phyloP scores from a whole-genome alignment of 257 asterid species.

The Echium plantagineum region DNA sequence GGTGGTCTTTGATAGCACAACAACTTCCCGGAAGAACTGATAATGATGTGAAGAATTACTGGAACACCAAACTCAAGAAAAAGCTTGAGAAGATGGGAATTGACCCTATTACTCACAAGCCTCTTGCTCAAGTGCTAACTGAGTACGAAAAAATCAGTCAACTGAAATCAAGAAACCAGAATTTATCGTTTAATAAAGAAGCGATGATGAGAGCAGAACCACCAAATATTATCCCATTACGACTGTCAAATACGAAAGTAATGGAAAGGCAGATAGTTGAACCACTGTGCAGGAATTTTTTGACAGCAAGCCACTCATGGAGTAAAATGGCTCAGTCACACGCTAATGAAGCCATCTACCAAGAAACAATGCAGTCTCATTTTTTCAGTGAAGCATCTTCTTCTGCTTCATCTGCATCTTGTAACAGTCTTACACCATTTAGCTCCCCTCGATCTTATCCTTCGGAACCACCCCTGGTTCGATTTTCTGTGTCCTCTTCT shows the following conservation, averaged over 20 bases:
- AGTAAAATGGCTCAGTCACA: constrained; percentile 8
- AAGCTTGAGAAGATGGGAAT: constrained; percentile 41
- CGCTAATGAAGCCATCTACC: constrained; percentile 14
- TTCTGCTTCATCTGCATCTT: constrained; percentile 27
- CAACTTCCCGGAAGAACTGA: constrained; percentile 88
- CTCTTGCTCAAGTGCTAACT: constrained; percentile 67
- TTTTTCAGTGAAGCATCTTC: constrained; percentile 28
- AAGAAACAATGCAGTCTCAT: constrained; percentile 23
- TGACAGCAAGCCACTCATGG: constrained; percentile 8
- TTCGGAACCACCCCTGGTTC: constrained; percentile 26
- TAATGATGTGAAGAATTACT: constrained; percentile 91
- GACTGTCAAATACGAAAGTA: constrained; percentile 8
- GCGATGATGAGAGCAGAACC: constrained; percentile 9
- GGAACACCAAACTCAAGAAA: constrained; percentile 95
- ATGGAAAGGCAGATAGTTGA: constrained; percentile 9
- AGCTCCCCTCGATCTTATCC: constrained; percentile 25
- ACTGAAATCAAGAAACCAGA: constrained; percentile 24
- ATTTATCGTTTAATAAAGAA: constrained; percentile 19
- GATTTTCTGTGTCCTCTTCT: constrained; percentile 21
- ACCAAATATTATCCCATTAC: constrained; percentile 6
- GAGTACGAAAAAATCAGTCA: constrained; percentile 62
- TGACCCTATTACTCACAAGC: constrained; percentile 97
- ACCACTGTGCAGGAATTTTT: constrained; percentile 10
- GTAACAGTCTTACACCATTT: constrained; percentile 24
- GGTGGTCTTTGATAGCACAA: constrained; percentile 88